These are phyloP conservation scores for Rubroboletus pulcherrimus DNA, from an alignment of 768 basidiomycete genomes.

Conservation along the genomic window DNA sequence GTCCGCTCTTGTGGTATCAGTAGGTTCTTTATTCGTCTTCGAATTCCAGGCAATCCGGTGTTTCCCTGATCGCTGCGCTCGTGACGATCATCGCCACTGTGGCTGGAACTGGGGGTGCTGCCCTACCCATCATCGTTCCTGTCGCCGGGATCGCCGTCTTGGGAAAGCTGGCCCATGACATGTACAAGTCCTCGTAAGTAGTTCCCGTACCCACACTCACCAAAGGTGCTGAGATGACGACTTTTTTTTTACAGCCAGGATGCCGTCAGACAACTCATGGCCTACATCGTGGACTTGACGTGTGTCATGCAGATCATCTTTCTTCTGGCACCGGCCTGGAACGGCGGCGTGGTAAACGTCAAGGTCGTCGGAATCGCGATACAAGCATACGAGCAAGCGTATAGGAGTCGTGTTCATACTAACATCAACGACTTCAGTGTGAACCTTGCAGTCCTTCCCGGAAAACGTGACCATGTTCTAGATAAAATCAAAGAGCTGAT, in stretches of 20 bases:
- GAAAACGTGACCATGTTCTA: not conserved
- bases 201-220: not conserved
- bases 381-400: not conserved
- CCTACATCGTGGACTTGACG: not conserved
- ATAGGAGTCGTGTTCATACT: not conserved
- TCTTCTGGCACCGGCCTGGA: not conserved
- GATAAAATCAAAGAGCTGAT: not conserved
- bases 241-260: not conserved
- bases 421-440: not conserved
- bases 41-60: not conserved
- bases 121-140: slow-evolving; percentile 3
- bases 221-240: too few relatives aligned
- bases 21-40: not conserved
- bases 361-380: not conserved
- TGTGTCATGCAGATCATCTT: slow-evolving; percentile 3
- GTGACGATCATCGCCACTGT: slow-evolving; percentile 3
- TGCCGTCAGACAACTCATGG: not conserved
- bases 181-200: slow-evolving; percentile 3
- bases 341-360: not conserved
- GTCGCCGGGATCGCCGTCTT: not conserved
- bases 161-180: not conserved
- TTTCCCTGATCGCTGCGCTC: not conserved
- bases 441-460: not conserved
- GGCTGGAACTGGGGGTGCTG: not conserved
- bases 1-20: not conserved